Percentiles rank a stretch among this genome's conserved stretches.
phyloP scores from a whole-genome alignment of 345 rosid genomes.

The Eucalyptus marginata region DNA sequence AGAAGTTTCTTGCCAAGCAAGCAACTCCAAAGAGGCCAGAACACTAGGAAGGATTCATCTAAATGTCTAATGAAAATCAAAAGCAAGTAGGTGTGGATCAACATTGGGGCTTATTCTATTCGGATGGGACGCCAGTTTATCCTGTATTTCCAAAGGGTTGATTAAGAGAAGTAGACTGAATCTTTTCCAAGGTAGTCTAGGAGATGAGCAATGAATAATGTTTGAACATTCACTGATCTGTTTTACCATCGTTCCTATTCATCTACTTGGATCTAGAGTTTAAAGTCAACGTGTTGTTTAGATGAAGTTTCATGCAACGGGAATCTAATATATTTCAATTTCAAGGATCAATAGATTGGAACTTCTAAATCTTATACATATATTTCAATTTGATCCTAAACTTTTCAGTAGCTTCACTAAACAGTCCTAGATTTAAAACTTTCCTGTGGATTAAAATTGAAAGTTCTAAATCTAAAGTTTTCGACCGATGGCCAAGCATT shows the following conservation, averaged over 20 bases:
- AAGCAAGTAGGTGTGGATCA: background rate
- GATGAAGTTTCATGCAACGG: background rate
- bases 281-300: background rate
- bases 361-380: accelerated
- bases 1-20: background rate
- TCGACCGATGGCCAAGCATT: background rate
- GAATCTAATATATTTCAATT: background rate
- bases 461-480: background rate
- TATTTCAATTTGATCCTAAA: background rate
- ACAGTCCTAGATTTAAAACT: background rate
- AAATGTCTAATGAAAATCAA: conserved; percentile 10
- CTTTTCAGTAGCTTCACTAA: accelerated
- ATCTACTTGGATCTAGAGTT: background rate
- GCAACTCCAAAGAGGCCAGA: conserved; percentile 22
- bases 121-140: background rate
- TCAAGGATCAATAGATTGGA: background rate
- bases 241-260: background rate
- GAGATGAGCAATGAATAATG: background rate
- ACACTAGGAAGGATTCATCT: background rate
- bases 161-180: background rate
- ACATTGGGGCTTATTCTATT: conserved; percentile 5
- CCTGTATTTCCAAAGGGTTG: background rate
- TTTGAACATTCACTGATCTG: background rate
- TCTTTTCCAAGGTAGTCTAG: background rate
- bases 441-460: background rate